A percentile compares a stretch with the other conserved stretches of the same genome.
These are phyloP conservation scores for Bruguiera sexangula DNA, from an alignment of 345 rosid genomes.

Conservation along the genomic window DNA sequence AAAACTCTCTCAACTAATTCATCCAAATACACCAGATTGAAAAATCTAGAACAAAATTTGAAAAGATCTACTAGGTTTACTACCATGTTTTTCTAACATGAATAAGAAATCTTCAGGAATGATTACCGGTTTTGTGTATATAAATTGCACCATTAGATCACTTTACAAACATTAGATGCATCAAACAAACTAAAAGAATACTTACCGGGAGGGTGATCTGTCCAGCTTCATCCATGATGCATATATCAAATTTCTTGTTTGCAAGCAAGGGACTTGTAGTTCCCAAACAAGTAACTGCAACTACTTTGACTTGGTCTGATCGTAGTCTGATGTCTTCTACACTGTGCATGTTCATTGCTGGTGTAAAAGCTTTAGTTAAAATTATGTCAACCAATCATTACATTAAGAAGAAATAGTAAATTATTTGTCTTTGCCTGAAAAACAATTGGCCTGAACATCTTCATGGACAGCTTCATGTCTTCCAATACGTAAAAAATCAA, in stretches of 20 bases:
- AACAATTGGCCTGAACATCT: conserved; percentile 68
- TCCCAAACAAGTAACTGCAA: conserved; percentile 91
- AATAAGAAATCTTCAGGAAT: too few species aligned
- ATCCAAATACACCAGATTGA: background rate
- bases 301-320: conserved; percentile 79
- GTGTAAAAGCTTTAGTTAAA: conserved; percentile 27
- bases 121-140: too few species aligned
- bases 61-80: background rate
- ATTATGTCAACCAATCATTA: conserved; percentile 16
- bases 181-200: conserved; percentile 11
- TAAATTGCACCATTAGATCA: too few species aligned
- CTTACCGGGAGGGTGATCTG: conserved; percentile 90
- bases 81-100: too few species aligned
- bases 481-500: conserved; percentile 90
- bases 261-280: conserved; percentile 80
- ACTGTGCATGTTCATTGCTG: conserved; percentile 55
- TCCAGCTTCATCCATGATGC: conserved; percentile 99
- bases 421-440: conserved; percentile 50
- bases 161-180: background rate
- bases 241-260: conserved; percentile 80
- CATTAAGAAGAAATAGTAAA: conserved; percentile 8
- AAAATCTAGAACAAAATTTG: background rate
- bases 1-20: background rate
- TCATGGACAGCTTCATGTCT: conserved; percentile 81
- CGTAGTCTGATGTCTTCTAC: conserved; percentile 65